Conservation (phyloP, 163 green algal species). For the Trebouxia gelatinosa region DNA sequence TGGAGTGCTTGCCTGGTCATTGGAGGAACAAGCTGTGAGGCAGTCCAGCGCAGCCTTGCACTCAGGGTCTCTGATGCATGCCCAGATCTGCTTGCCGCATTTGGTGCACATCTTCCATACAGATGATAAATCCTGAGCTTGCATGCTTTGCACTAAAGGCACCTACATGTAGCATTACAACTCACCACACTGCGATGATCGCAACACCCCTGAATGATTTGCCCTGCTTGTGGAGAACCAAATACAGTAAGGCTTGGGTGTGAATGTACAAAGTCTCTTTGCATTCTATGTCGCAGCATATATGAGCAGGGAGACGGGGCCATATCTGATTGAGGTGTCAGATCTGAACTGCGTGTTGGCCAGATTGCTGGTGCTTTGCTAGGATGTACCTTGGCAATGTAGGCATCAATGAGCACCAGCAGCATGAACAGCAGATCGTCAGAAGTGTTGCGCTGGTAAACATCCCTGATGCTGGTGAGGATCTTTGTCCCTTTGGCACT, state of each 20-base stretch:
- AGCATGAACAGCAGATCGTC: slow-evolving; percentile 79
- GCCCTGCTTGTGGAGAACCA: neutral
- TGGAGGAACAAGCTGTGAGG: slow-evolving; percentile 74
- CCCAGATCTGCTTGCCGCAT: slow-evolving; percentile 58
- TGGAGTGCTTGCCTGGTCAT: slow-evolving; percentile 81
- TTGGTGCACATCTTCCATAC: slow-evolving; percentile 53
- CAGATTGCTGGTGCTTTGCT: slow-evolving; percentile 4
- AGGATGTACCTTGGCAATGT: slow-evolving; percentile 50
- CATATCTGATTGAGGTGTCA: too few relatives aligned
- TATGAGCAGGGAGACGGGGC: too few relatives aligned
- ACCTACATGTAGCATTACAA: slow-evolving; percentile 4
- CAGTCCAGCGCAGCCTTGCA: slow-evolving; percentile 85
- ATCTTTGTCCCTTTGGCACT: slow-evolving; percentile 28
- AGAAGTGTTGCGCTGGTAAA: slow-evolving; percentile 53
- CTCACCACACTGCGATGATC: neutral
- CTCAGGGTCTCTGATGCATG: slow-evolving; percentile 67
- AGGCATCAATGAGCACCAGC: slow-evolving; percentile 75
- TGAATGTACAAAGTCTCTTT: neutral
- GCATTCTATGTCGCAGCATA: slow-evolving; percentile 16
- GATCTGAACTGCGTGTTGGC: slow-evolving; percentile 36
- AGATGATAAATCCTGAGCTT: slow-evolving; percentile 11
- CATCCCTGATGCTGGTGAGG: slow-evolving; percentile 37
- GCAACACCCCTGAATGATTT: neutral
- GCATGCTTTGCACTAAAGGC: slow-evolving; percentile 22
- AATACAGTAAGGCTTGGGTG: neutral